Evolutionary conservation across 371 early-diverging fungal species (phyloP).

Genomic region (Saksenaea oblongispora): DNA sequence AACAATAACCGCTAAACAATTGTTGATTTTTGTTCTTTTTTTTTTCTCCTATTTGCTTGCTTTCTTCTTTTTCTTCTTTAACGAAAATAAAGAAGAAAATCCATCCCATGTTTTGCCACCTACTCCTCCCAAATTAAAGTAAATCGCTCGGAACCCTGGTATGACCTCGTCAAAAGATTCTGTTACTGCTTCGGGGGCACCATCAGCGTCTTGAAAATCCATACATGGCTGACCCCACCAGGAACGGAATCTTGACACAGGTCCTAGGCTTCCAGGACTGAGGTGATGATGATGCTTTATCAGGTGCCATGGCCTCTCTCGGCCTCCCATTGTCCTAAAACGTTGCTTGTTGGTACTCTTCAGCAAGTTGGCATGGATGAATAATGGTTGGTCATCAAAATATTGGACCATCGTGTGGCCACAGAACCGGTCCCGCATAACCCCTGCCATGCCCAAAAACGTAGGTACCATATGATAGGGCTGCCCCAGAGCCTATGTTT

Average conservation of each 20-base stretch:
- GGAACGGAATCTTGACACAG: constrained; percentile 37
- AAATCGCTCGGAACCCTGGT: constrained; percentile 28
- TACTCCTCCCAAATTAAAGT: constrained; percentile 44
- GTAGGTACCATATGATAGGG: constrained; percentile 40
- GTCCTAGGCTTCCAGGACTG: constrained; percentile 23
- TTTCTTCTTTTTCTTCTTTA: constrained; percentile 6
- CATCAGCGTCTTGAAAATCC: constrained; percentile 33
- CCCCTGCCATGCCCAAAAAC: constrained; percentile 48
- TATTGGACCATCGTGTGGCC: constrained; percentile 53
- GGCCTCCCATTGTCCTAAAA: constrained; percentile 20
- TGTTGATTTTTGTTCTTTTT: background rate
- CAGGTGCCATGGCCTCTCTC: constrained; percentile 38
- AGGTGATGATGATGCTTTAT: constrained; percentile 36
- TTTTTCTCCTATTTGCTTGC: background rate
- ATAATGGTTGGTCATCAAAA: constrained; percentile 24
- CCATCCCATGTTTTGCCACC: constrained; percentile 39
- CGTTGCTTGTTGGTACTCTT: constrained; percentile 36
- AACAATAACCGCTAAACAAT: background rate
- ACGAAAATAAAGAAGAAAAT: constrained; percentile 3
- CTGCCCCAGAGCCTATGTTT: constrained; percentile 20
- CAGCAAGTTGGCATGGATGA: constrained; percentile 46
- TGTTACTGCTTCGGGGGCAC: constrained; percentile 33
- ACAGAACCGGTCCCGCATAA: constrained; percentile 34
- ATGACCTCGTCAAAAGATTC: constrained; percentile 29
- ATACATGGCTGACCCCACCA: constrained; percentile 41